Evolutionary conservation across 2,329 filamentous ascomycete genomes (phyloP).

Genomic region (Colletotrichum brevisporum): DNA sequence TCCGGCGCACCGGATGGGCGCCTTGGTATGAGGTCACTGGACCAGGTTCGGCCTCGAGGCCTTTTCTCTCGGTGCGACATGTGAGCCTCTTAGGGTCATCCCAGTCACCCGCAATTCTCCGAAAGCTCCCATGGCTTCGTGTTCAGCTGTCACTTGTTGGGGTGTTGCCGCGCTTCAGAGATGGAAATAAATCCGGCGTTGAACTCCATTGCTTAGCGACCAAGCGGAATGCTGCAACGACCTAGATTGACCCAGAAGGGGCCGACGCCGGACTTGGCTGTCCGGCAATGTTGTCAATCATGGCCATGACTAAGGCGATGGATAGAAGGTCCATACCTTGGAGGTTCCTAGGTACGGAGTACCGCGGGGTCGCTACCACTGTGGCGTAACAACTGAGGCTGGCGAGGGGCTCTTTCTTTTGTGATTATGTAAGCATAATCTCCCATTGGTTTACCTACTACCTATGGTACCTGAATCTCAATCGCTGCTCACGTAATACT

Average conservation of each 20-base stretch:
- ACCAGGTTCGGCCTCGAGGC: conserved; percentile 16
- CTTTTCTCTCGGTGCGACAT: conserved; percentile 28
- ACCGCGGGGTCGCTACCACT: background rate
- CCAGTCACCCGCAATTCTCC: conserved; percentile 36
- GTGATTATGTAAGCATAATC: too few relatives aligned
- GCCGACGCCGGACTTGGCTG: conserved; percentile 33
- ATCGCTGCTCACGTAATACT: background rate
- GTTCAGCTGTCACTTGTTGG: conserved; percentile 24
- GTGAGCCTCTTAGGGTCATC: conserved; percentile 31
- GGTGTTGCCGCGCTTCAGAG: conserved; percentile 2
- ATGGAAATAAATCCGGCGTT: conserved; percentile 24
- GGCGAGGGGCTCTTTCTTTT: too few relatives aligned
- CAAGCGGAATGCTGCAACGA: conserved; percentile 8
- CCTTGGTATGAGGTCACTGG: conserved; percentile 38
- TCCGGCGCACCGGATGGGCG: conserved; percentile 33
- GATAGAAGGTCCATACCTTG: too few relatives aligned
- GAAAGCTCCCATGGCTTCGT: conserved; percentile 25
- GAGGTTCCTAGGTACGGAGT: too few relatives aligned
- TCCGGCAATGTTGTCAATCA: background rate
- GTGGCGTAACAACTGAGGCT: too few relatives aligned
- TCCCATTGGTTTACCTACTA: background rate
- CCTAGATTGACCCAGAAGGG: conserved; percentile 1
- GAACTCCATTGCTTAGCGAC: conserved; percentile 8
- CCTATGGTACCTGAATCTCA: too few relatives aligned
- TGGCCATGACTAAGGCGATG: background rate